Evolutionary conservation across 208 protist genomes (phyloP).

Genomic region (Zelonia costaricensis): DNA sequence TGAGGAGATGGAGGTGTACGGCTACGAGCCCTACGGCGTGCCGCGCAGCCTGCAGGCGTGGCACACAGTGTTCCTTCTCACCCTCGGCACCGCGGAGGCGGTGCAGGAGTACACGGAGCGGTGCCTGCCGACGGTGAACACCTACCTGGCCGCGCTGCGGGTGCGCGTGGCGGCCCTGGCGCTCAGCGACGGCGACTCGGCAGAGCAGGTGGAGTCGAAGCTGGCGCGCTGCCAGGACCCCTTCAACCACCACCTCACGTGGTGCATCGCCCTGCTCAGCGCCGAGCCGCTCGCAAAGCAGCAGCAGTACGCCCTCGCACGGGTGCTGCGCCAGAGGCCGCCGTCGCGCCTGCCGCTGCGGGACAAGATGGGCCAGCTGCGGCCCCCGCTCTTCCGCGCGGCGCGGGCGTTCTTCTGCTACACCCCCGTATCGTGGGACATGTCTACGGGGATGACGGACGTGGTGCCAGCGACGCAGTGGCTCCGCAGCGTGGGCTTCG

Average conservation of each 20-base stretch:
- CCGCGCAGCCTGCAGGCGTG: conserved; percentile 43
- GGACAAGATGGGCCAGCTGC: conserved; percentile 53
- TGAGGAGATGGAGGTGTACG: conserved; percentile 40
- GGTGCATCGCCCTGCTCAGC: conserved; percentile 69
- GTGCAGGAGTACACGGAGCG: conserved; percentile 52
- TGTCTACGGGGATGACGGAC: conserved; percentile 8
- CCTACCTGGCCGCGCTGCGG: conserved; percentile 52
- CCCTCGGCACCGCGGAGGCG: conserved; percentile 42
- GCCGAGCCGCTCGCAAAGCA: conserved; percentile 24
- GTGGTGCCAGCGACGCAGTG: conserved; percentile 43
- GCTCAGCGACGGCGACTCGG: conserved; percentile 45
- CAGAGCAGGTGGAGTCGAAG: conserved; percentile 58
- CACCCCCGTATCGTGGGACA: conserved; percentile 26
- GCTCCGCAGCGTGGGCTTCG: conserved; percentile 42
- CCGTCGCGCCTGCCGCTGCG: conserved; percentile 40
- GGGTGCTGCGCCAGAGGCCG: conserved; percentile 32
- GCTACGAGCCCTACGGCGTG: conserved; percentile 48
- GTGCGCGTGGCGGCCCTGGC: conserved; percentile 72
- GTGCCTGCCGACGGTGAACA: conserved; percentile 59
- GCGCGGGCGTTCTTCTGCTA: conserved; percentile 65
- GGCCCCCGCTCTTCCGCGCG: conserved; percentile 36
- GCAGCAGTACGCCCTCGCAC: conserved; percentile 40
- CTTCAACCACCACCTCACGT: conserved; percentile 56
- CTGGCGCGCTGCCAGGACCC: conserved; percentile 59
- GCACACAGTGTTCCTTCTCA: conserved; percentile 71